phyloP scores from a whole-genome alignment of 1,284 basidiomycete species.

The Ganoderma sinense region DNA sequence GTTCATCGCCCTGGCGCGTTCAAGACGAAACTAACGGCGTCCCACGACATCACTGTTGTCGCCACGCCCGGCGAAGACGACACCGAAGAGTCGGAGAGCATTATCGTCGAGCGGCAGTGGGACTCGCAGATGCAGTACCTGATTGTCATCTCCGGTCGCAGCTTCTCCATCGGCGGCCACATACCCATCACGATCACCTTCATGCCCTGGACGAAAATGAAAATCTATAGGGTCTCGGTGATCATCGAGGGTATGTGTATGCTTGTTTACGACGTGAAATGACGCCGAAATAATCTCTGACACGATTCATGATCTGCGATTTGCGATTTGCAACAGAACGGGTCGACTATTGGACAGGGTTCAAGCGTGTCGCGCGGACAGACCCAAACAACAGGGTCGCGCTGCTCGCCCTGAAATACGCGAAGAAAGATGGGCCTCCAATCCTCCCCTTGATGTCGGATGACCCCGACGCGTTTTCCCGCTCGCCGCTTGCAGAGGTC shows the following conservation, averaged over 20 bases:
- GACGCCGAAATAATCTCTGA: background rate
- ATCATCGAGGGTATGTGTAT: constrained; percentile 85
- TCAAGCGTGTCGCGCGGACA: constrained; percentile 77
- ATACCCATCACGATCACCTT: constrained; percentile 87
- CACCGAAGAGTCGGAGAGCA: constrained; percentile 81
- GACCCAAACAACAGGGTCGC: constrained; percentile 75
- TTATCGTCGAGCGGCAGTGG: constrained; percentile 93
- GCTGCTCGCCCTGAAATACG: constrained; percentile 73
- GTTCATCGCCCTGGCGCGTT: constrained; percentile 89
- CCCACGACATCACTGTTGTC: constrained; percentile 82
- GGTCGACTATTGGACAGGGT: constrained; percentile 80
- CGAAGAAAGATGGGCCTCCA: constrained; percentile 52
- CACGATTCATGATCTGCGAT: background rate
- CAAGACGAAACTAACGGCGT: constrained; percentile 75
- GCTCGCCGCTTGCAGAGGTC: constrained; percentile 60
- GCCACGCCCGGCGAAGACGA: constrained; percentile 83
- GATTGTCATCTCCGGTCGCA: constrained; percentile 83
- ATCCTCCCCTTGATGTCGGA: constrained; percentile 76
- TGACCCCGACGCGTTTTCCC: constrained; percentile 58
- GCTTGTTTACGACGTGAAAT: background rate
- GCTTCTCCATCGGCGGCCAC: constrained; percentile 84
- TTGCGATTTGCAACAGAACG: constrained; percentile 58
- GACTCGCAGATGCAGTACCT: constrained; percentile 90
- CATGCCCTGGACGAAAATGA: constrained; percentile 87
- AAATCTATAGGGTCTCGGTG: constrained; percentile 80